Conservation (phyloP, 257 asterid species). For the Nicotiana tomentosiformis region DNA sequence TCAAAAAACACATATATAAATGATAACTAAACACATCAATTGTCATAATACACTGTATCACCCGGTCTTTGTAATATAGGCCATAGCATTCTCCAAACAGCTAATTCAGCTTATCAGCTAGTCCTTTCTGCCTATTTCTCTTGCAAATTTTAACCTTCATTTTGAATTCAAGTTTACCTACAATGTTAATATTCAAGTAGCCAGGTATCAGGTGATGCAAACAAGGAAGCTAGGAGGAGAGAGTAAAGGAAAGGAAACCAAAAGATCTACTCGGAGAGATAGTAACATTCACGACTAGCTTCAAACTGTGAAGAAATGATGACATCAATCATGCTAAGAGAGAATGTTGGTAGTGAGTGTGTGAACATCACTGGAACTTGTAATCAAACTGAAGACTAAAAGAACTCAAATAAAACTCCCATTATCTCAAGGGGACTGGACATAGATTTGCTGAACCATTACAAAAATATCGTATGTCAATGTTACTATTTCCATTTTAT, state of each 20-base stretch:
- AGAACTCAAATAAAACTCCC: background rate
- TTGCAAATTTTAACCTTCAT: background rate
- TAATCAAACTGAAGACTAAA: background rate
- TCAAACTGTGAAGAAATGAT: background rate
- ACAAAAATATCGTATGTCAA: background rate
- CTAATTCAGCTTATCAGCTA: background rate
- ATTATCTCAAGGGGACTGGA: background rate
- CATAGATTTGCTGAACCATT: background rate
- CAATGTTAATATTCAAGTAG: background rate
- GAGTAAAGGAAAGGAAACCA: background rate
- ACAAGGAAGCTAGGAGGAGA: background rate
- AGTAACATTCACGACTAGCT: background rate
- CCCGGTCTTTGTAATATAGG: background rate
- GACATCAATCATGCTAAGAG: background rate
- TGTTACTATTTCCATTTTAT: background rate
- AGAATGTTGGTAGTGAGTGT: background rate
- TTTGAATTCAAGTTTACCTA: background rate
- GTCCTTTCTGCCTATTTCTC: background rate
- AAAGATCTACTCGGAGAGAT: background rate
- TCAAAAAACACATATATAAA: background rate
- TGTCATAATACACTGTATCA: background rate
- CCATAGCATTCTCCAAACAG: background rate
- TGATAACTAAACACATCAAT: background rate
- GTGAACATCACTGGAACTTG: background rate
- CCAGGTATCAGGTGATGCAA: background rate